Conservation (phyloP, 371 early-diverging fungal genomes). For the Mortierella polycephala region DNA sequence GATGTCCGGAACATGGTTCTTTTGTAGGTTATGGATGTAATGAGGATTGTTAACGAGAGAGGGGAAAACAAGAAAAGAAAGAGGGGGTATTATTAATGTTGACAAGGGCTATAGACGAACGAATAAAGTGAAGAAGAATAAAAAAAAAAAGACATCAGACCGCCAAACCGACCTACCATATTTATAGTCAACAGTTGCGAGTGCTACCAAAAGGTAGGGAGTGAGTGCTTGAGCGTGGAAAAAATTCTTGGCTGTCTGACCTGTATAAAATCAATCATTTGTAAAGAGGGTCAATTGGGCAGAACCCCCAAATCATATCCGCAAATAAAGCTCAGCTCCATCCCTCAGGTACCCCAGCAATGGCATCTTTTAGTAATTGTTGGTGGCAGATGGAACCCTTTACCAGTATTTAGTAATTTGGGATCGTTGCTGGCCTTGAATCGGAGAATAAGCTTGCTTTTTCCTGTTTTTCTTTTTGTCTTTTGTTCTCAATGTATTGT, state of each 20-base stretch:
- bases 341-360: conserved; percentile 15
- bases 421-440: conserved; percentile 2
- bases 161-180: neutral
- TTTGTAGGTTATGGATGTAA: neutral
- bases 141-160: neutral
- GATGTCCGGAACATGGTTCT: conserved; percentile 16
- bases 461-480: conserved; percentile 8
- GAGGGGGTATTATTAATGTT: neutral
- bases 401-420: conserved; percentile 18
- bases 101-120: neutral
- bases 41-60: neutral
- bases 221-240: conserved; percentile 3
- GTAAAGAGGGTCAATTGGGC: neutral
- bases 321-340: neutral
- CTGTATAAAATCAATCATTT: neutral
- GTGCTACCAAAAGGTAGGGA: neutral
- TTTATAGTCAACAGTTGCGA: neutral
- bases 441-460: neutral
- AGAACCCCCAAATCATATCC: neutral
- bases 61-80: neutral
- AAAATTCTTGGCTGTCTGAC: conserved; percentile 1
- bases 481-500: neutral
- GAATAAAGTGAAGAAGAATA: neutral
- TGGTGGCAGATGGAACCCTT: conserved; percentile 10
- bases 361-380: conserved; percentile 21